Conservation (phyloP, 352 stramenopile species). For the Phytophthora crassamura region DNA sequence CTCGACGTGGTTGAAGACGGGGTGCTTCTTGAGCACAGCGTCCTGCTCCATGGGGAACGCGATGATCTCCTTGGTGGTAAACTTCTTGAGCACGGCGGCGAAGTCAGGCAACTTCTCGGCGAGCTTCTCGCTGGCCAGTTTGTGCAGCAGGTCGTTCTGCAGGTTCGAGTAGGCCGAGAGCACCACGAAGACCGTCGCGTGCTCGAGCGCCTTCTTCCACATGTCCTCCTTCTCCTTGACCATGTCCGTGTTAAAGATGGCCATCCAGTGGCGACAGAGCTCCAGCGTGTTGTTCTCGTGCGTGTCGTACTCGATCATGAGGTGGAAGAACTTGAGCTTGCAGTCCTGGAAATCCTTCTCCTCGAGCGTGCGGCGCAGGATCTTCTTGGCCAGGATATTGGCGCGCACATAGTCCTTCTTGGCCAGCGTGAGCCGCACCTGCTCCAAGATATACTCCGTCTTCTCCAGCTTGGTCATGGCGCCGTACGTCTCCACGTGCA, state of each 20-base stretch:
- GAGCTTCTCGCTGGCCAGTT: constrained; percentile 66
- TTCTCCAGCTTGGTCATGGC: constrained; percentile 99
- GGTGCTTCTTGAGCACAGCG: constrained; percentile 78
- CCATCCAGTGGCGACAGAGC: constrained; percentile 89
- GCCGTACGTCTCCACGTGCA: constrained; percentile 98
- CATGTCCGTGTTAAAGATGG: constrained; percentile 83
- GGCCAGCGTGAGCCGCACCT: constrained; percentile 96
- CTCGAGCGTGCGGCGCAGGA: constrained; percentile 93
- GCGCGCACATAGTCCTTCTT: constrained; percentile 98
- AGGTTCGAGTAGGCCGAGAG: constrained; percentile 81
- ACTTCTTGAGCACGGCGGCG: constrained; percentile 79
- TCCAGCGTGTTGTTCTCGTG: constrained; percentile 97
- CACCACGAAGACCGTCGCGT: constrained; percentile 81
- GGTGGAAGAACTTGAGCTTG: constrained; percentile 97
- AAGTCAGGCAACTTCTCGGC: constrained; percentile 72
- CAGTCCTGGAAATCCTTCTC: constrained; percentile 95
- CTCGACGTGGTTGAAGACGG: constrained; percentile 84
- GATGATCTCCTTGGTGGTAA: constrained; percentile 98
- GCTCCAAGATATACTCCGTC: constrained; percentile 98
- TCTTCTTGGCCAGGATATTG: constrained; percentile 97
- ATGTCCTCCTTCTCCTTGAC: constrained; percentile 72
- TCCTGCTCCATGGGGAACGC: constrained; percentile 93
- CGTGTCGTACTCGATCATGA: constrained; percentile 97
- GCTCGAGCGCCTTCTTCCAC: constrained; percentile 76
- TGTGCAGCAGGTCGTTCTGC: constrained; percentile 81